phyloP scores from a whole-genome alignment of 495 filamentous ascomycete species.

The Podospora pseudopauciseta region DNA sequence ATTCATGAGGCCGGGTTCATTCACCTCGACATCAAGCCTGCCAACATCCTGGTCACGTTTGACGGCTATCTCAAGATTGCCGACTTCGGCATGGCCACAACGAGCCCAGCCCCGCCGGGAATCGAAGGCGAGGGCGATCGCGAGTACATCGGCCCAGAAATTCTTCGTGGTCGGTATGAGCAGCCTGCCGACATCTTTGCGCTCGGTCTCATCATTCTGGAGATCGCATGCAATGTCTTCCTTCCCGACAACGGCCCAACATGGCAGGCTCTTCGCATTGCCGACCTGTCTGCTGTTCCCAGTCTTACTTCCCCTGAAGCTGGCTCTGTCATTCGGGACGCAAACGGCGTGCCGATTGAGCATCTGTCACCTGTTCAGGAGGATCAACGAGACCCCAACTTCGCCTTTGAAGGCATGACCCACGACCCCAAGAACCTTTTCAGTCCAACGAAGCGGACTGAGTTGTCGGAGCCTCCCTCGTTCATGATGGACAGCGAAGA shows the following conservation, averaged over 20 bases:
- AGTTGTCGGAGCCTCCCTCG: slow-evolving; percentile 69
- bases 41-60: slow-evolving; percentile 86
- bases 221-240: slow-evolving; percentile 86
- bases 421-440: slow-evolving; percentile 44
- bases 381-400: slow-evolving; percentile 30
- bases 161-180: slow-evolving; percentile 76
- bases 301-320: slow-evolving; percentile 75
- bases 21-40: slow-evolving; percentile 92
- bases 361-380: slow-evolving; percentile 38
- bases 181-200: slow-evolving; percentile 92
- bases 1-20: slow-evolving; percentile 87
- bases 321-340: slow-evolving; percentile 66
- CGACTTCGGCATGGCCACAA: slow-evolving; percentile 90
- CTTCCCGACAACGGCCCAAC: slow-evolving; percentile 86
- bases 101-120: slow-evolving; percentile 67
- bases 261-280: slow-evolving; percentile 83
- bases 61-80: slow-evolving; percentile 92
- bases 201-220: slow-evolving; percentile 86
- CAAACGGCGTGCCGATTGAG: slow-evolving; percentile 59
- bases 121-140: slow-evolving; percentile 93
- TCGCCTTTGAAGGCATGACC: slow-evolving; percentile 28
- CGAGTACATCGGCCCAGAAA: slow-evolving; percentile 91
- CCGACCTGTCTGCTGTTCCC: slow-evolving; percentile 81
- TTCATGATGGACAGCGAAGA: slow-evolving; percentile 80
- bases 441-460: slow-evolving; percentile 51